Evolutionary conservation across 805 yeast species (phyloP).

Genomic region (Metschnikowia hibisci): DNA sequence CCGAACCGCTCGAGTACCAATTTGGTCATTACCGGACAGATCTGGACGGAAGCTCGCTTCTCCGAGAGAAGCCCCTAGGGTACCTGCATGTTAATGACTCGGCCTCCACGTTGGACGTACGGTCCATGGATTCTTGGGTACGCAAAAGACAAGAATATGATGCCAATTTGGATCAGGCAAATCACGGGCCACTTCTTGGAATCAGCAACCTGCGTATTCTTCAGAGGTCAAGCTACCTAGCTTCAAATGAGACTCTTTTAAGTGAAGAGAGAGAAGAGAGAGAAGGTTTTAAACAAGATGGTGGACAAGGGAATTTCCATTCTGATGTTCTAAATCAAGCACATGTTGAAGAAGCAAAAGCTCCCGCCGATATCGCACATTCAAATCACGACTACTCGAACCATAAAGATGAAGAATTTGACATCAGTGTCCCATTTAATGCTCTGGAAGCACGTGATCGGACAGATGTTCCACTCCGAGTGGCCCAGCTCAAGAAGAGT

Average conservation of each 20-base stretch:
- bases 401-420: constrained; percentile 2
- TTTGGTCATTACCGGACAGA: constrained; percentile 16
- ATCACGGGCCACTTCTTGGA: neutral
- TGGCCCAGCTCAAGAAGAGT: constrained; percentile 21
- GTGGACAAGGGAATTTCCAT: too few species aligned
- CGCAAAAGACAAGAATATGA: constrained; percentile 48
- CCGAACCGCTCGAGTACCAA: constrained; percentile 15
- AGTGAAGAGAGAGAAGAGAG: constrained; percentile 1
- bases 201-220: constrained; percentile 4
- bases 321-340: too few species aligned
- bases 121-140: constrained; percentile 52
- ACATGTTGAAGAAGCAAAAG: neutral
- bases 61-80: constrained; percentile 13
- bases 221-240: constrained; percentile 25
- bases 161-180: constrained; percentile 14
- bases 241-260: constrained; percentile 26
- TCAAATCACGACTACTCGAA: neutral
- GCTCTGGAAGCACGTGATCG: neutral
- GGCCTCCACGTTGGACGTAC: constrained; percentile 39
- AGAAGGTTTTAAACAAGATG: too few species aligned
- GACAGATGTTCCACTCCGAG: constrained; percentile 11
- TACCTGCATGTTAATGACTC: constrained; percentile 25
- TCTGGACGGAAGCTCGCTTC: constrained; percentile 13
- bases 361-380: neutral
- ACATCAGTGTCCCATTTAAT: neutral